phyloP scores from a whole-genome alignment of 2,329 filamentous ascomycete genomes.

The Colletotrichum phormii region DNA sequence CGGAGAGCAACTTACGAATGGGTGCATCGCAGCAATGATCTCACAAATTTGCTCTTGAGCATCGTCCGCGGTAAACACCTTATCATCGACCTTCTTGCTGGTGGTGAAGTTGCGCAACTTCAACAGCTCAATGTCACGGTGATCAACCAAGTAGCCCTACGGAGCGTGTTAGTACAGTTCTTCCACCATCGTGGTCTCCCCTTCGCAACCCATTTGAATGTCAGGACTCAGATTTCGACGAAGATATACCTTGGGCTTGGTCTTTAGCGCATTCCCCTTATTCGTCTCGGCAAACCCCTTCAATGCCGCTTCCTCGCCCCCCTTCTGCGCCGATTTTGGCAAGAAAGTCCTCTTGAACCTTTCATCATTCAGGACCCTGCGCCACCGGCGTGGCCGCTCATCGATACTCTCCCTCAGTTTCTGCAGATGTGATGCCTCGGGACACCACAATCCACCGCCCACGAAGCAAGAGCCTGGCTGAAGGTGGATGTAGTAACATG shows the following conservation, averaged over 20 bases:
- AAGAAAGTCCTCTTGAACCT: constrained; percentile 75
- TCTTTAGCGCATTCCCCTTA: constrained; percentile 82
- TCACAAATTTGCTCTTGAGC: constrained; percentile 74
- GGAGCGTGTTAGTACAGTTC: background rate
- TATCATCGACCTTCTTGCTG: constrained; percentile 73
- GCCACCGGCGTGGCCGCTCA: constrained; percentile 76
- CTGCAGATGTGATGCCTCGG: constrained; percentile 74
- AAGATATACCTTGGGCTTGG: constrained; percentile 79
- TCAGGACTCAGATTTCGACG: background rate
- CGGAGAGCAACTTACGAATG: constrained; percentile 75
- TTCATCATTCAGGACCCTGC: constrained; percentile 71
- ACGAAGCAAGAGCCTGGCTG: constrained; percentile 79
- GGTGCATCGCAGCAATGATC: constrained; percentile 75
- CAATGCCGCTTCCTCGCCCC: constrained; percentile 68
- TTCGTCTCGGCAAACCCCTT: constrained; percentile 79
- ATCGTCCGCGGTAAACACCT: constrained; percentile 70
- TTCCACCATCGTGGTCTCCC: background rate
- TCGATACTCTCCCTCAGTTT: constrained; percentile 81
- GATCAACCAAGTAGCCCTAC: constrained; percentile 79
- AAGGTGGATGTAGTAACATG: constrained; percentile 88
- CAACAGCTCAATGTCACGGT: constrained; percentile 83
- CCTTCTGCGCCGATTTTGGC: constrained; percentile 52
- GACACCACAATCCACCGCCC: constrained; percentile 86
- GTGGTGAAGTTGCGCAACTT: constrained; percentile 85
- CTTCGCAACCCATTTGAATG: background rate